Base-by-base conservation (phyloP, 2,329 filamentous ascomycete species). In the Ophiostoma novo-ulmi region DNA sequence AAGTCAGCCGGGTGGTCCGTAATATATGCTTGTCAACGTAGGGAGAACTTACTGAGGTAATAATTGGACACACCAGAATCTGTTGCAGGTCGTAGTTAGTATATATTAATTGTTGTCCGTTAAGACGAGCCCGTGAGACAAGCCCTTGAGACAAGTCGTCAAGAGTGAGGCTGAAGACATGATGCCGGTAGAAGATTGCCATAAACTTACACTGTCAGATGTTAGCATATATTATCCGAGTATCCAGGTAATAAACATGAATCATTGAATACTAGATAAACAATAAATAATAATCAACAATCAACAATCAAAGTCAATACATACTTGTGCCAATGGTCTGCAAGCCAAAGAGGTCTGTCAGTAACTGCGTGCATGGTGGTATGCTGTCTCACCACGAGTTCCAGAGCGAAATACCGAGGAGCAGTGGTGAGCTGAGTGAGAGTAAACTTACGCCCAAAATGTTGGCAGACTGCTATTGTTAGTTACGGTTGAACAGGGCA, bases 391-490 rank as follows among this genome's bases (percentile, higher is more conserved):
- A 38, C 20, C 63, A 5, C 35, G n/a, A 64, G 36, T 39, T 65
- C 35, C 36, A 63, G 20, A 64, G 61, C 58, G 39, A 38, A 64
- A 64, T 3, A 11, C 2, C 31, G 31, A 38, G 31, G 35, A 14
- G 41, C 41, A 20, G 44, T 48, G 44, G 41, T 17, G 17, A 39
- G 44, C 44, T 20, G 44, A 20, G 31, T 38, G 35, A 8, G 13
- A 31, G 14, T 41, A 65, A 67, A 79, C 80, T 76, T 76, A 81
- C 80, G 69, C 80, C 80, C 6, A 82, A 73, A 1, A 81, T 78
- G 72, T 78, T 81, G 67, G 80, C 80, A 0, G 80, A 79, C 77
- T 78, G 39, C 38, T 31, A 38, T 5, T 3, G 35, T 55, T 61
- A 36, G 13, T 17, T 14, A 44, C 14, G 8, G 20, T 10, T 26